Percentiles rank a stretch among this genome's conserved stretches.
phyloP scores from a whole-genome alignment of 2,329 filamentous ascomycete species.

The Neoarthrinium moseri region DNA sequence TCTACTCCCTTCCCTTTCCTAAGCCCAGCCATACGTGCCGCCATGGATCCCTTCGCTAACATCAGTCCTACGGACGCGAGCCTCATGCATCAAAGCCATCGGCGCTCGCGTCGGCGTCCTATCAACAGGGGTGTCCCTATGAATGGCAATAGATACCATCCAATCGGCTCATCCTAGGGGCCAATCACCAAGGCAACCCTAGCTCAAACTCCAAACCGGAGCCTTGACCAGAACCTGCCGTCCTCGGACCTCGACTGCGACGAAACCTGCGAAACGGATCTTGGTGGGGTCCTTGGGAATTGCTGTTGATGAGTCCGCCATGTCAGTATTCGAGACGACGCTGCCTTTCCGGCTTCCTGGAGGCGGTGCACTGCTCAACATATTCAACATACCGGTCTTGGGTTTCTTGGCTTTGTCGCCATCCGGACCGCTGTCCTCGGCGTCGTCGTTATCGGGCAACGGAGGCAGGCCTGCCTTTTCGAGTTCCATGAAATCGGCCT shows the following conservation, averaged over 20 bases:
- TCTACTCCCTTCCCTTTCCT: too few relatives aligned
- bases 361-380: slow-evolving; percentile 24
- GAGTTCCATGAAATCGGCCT: slow-evolving; percentile 78
- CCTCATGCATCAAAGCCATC: neutral
- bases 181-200: neutral
- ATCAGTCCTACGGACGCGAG: too few relatives aligned
- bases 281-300: slow-evolving; percentile 48
- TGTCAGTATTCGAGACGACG: slow-evolving; percentile 40
- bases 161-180: neutral
- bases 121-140: too few relatives aligned
- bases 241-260: slow-evolving; percentile 72
- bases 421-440: slow-evolving; percentile 34
- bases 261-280: slow-evolving; percentile 74
- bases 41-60: too few relatives aligned
- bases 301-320: slow-evolving; percentile 29
- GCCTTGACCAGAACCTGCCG: slow-evolving; percentile 75
- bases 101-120: too few relatives aligned
- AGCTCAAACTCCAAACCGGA: slow-evolving; percentile 64
- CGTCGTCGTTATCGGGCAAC: slow-evolving; percentile 45
- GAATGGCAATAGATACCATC: too few relatives aligned
- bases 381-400: slow-evolving; percentile 47
- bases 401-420: slow-evolving; percentile 38
- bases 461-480: slow-evolving; percentile 71
- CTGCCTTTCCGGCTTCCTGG: slow-evolving; percentile 31
- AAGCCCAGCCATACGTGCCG: too few relatives aligned